Base-by-base conservation (phyloP, 2,329 filamentous ascomycete species). In the Orbilia oligospora region DNA sequence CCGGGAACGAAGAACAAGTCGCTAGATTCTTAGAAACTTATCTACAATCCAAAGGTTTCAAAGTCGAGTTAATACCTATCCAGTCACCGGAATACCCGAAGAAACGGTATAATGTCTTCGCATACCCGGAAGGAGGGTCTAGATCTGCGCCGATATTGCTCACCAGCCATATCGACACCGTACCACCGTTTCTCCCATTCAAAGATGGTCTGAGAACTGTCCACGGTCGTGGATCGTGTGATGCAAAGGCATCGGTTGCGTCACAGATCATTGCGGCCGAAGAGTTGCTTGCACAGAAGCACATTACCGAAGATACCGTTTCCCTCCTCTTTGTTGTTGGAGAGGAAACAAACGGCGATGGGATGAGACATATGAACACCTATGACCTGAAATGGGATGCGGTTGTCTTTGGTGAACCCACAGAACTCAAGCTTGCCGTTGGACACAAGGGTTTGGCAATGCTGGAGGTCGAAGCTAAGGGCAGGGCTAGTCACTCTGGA, bases 331-430 rank as follows among this genome's bases (percentile, higher is more conserved):
- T 88, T 80, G 91, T 93, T 0, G 92, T 97, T 0, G 94, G 93
- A 76, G 95, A 99, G 84, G 95, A 98, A 84, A 88, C 87, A 1
- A 87, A 87, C 2, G 95, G 95, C 9, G 91, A 92, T 80, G 95
- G 95, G 8, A 98, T 98, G 95, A 84, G 84, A 64, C 82, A 84
- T 63, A 79, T 81, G 1, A 87, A 90, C 22, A 83, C 85, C 4
- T 83, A 89, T 49, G 83, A 85, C 65, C 79, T 87, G 81, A 82
- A 71, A 18, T 91, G 90, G 86, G 88, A 91, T 38, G 90, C 93
- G 2, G 90, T 93, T 82, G 92, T 96, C 82, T 98, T 97, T 83
- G 95, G 96, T 48, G 96, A 99, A 84, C 95, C 95, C 0, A 99
- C 96, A 0, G 93, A 97, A 82, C 89, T 91, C 81, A 93, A 92